Evolutionary conservation across 225 moss, liverwort and hornwort species (phyloP), one percentile per base, ranked within the genome.

Genomic region (Lunularia cruciata): DNA sequence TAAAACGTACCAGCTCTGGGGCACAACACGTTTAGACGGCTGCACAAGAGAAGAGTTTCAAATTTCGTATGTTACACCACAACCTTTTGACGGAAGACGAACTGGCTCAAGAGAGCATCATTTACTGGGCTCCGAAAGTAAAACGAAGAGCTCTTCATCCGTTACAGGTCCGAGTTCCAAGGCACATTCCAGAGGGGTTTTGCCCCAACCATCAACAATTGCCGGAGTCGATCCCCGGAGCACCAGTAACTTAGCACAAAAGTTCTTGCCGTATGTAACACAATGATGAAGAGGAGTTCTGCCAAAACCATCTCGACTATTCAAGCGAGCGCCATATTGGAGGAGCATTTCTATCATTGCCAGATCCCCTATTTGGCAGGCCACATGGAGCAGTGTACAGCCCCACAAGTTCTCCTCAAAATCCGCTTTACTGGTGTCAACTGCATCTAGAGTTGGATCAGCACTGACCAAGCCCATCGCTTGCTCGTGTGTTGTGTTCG

Each of bases 261-360:
- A 60, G 35, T 77, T 85, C 71, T 83, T 95, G 58, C 84, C 86
- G 60, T 77, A 65, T 3, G 81, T 62, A 37, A 90, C 69, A 75
- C 88, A 90, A 71, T 87, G 82, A 73, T 95, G 95, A 75, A 92
- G 84, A 68, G 92, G 78, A 65, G 82, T 86, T 84, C 95, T 89
- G 30, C 92, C 90, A 47, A 75, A 81, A 48, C 82, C 78, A 59
- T 95, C 92, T 47, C 68, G 76, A 55, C 75, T 65, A 76, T 86
- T 82, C 54, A 95, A 79, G 77, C 83, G 82, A 28, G 92, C 89
- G 48, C 95, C 90, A 69, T 92, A 86, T 73, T 95, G 95, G 63
- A 95, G 90, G 31, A 95, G 83, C 46, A 92, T 73, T 67, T 95
- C 95, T 33, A 95, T 59, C 84, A 95, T 83, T 37, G 83, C 76